Conservation (phyloP, 345 rosid genomes). For the Arabidopsis thaliana region TAIR10.1 NC_003074.8:1244001-1244500, state of each 20-base stretch:
- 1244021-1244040: background rate
- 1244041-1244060: slow-evolving; percentile 17
- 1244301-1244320: slow-evolving; percentile 22
- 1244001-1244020: background rate
- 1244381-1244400: slow-evolving; percentile 95
- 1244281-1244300: slow-evolving; percentile 96
- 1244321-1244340: background rate
- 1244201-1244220: slow-evolving; percentile 19
- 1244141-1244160: slow-evolving; percentile 5
- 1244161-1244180: slow-evolving; percentile 1
- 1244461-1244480: slow-evolving; percentile 58
- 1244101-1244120: slow-evolving; percentile 87
- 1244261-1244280: slow-evolving; percentile 92
- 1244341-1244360: background rate
- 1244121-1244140: slow-evolving; percentile 64
- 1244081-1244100: slow-evolving; percentile 90
- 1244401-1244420: slow-evolving; percentile 84
- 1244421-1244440: slow-evolving; percentile 75
- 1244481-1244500: background rate
- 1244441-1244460: slow-evolving; percentile 97
- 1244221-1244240: slow-evolving; percentile 68
- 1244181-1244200: background rate
- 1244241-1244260: slow-evolving; percentile 94
- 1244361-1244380: slow-evolving; percentile 59
- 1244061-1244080: slow-evolving; percentile 54